These are phyloP conservation scores for Phytophthora chlamydospora DNA, from an alignment of 352 stramenopile genomes.

Conservation along the genomic window DNA sequence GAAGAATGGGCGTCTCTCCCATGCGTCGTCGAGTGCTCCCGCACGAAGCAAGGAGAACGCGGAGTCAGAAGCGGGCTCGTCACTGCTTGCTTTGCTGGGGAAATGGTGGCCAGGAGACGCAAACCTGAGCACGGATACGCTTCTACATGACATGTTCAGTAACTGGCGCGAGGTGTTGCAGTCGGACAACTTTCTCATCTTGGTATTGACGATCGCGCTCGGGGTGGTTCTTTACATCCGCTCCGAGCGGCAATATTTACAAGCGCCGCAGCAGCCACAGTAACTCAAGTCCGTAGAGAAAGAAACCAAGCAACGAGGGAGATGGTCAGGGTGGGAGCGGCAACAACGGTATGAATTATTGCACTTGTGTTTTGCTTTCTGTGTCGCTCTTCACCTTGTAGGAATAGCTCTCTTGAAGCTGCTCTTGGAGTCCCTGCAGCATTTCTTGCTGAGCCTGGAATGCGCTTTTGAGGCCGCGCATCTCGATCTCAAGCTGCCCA, in stretches of 20 bases:
- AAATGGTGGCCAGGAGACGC: conserved; percentile 41
- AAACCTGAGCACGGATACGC: conserved; percentile 14
- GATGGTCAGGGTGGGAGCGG: conserved; percentile 12
- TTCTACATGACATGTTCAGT: conserved; percentile 18
- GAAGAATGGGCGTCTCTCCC: conserved; percentile 1
- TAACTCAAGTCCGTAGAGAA: conserved; percentile 28
- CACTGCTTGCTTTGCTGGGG: conserved; percentile 35
- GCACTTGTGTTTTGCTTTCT: conserved; percentile 15
- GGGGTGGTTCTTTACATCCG: conserved; percentile 79
- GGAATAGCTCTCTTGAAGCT: conserved; percentile 6
- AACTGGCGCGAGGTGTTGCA: conserved; percentile 53
- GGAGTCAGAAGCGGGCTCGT: conserved; percentile 12
- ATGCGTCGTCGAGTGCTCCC: background rate
- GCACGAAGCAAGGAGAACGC: background rate
- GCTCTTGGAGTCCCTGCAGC: conserved; percentile 14
- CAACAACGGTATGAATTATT: conserved; percentile 43
- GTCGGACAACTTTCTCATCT: conserved; percentile 75
- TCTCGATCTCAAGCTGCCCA: conserved; percentile 21
- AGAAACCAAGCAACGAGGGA: conserved; percentile 8
- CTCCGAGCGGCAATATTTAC: conserved; percentile 68
- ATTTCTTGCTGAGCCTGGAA: conserved; percentile 26
- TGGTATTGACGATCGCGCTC: conserved; percentile 64
- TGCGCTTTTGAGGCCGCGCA: conserved; percentile 18
- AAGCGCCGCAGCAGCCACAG: conserved; percentile 33
- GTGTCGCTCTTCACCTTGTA: background rate